Evolutionary conservation across 1,139 yeast species (phyloP).

Genomic region (Candida sp.): DNA sequence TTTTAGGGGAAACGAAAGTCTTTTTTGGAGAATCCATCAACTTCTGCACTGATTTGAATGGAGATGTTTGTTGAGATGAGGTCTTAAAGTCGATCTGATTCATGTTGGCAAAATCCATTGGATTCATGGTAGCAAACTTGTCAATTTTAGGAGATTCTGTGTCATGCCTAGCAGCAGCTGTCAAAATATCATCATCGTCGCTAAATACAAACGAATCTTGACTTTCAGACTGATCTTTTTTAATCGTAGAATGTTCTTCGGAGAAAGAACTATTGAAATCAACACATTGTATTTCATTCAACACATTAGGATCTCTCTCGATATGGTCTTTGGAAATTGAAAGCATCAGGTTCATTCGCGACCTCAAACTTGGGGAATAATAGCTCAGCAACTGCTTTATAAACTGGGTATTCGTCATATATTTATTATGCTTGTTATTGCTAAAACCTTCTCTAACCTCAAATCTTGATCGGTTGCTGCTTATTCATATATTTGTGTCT

Average conservation of each 20-base stretch:
- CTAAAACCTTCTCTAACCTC: not conserved
- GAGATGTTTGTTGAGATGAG: not conserved
- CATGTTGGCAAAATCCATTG: not conserved
- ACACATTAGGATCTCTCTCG: slow-evolving; percentile 1
- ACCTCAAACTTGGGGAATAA: not conserved
- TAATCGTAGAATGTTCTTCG: not conserved
- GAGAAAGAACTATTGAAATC: slow-evolving; percentile 3
- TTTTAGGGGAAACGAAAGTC: slow-evolving; percentile 1
- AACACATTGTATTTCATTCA: slow-evolving; percentile 2
- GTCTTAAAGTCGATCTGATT: too few species aligned
- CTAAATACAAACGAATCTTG: slow-evolving; percentile 2
- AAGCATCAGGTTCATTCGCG: not conserved
- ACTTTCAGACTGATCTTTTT: not conserved
- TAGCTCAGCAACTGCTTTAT: not conserved
- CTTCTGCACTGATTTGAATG: slow-evolving; percentile 1
- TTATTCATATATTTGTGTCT: not conserved
- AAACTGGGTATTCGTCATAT: not conserved
- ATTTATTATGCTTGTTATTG: not conserved
- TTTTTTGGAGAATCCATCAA: slow-evolving; percentile 1
- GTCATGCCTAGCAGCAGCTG: not conserved
- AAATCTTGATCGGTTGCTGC: not conserved
- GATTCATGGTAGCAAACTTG: not conserved
- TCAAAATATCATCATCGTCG: slow-evolving; percentile 2
- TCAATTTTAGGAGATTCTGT: not conserved
- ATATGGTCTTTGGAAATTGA: not conserved